Evolutionary conservation across 2,329 filamentous ascomycete species (phyloP).

Genomic region (Fusarium sp.): DNA sequence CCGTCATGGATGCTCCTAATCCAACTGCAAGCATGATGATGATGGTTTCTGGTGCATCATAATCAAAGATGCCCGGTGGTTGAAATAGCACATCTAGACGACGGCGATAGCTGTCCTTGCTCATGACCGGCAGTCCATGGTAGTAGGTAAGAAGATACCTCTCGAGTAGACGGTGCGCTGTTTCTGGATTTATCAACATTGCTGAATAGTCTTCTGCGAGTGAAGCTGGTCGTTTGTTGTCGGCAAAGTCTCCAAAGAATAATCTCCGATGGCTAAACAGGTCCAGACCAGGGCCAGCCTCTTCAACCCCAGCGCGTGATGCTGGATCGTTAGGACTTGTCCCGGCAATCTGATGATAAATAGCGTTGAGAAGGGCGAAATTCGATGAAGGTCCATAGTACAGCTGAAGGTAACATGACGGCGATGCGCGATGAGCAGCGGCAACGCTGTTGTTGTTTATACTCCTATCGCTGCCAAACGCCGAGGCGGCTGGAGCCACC

Average conservation of each 20-base stretch:
- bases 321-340: constrained; percentile 37
- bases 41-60: constrained; percentile 52
- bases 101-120: constrained; percentile 50
- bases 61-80: constrained; percentile 45
- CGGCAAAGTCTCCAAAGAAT: constrained; percentile 52
- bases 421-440: constrained; percentile 58
- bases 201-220: constrained; percentile 40
- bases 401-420: constrained; percentile 57
- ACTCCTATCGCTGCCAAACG: constrained; percentile 40
- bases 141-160: constrained; percentile 57
- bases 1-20: constrained; percentile 52
- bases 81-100: constrained; percentile 52
- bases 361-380: constrained; percentile 54
- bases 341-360: constrained; percentile 49
- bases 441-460: constrained; percentile 57
- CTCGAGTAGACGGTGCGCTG: constrained; percentile 53
- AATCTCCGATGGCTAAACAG: constrained; percentile 46
- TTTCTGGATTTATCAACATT: constrained; percentile 54
- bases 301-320: constrained; percentile 45
- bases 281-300: constrained; percentile 48
- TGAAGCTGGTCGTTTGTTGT: constrained; percentile 46
- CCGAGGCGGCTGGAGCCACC: constrained; percentile 15
- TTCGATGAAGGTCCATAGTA: constrained; percentile 62
- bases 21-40: constrained; percentile 54
- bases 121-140: constrained; percentile 51